Evolutionary conservation across 2,329 filamentous ascomycete genomes (phyloP), one percentile per base, ranked within the genome.

Genomic region (Cladosporium sp.): DNA sequence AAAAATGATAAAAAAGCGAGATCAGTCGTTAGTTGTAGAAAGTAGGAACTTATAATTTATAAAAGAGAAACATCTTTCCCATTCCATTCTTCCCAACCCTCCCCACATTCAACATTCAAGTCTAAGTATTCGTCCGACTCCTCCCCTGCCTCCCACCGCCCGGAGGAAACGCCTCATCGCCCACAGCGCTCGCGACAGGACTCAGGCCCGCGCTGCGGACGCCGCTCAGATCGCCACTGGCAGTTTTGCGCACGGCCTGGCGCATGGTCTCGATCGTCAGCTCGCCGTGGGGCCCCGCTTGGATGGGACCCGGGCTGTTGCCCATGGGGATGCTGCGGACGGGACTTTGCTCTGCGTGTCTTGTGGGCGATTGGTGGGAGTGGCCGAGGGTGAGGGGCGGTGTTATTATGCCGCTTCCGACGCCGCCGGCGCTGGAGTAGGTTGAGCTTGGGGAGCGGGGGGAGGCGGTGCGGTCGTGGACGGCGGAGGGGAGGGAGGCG

Each of bases 231-330:
- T 96, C 92, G 15, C 86, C 82, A 68, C 89, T 95, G 38, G 84
- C 88, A 12, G 90, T 95, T 67, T 88, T 85, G 63, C 87, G 78
- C 62, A 96, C 73, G 13, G 89, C 91, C 69, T 96, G 90, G 46
- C 85, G 79, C 91, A 96, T 95, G 3, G 91, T 96, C 74, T 96
- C 90, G 57, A 96, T 86, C 52, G 86, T 89, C 53, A 96, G 73
- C 55, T 95, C 91, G 20, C 83, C 80, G 39, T 75, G 77, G 53
- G 74, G 73, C 5, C 51, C 53, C 15, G 43, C 7, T 13, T 15
- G 36, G 8, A 52, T 53, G 3, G 53, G 55, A 30, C 22, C 22
- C 22, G 22, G 22, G 18, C 57, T 43, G 38, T 55, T 56, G 20
- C 54, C 33, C 7, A 46, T 30, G 3, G 43, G 22, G 15, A 51